phyloP scores from a whole-genome alignment of 176 grass and related monocot genomes.

The Ananas comosus region DNA sequence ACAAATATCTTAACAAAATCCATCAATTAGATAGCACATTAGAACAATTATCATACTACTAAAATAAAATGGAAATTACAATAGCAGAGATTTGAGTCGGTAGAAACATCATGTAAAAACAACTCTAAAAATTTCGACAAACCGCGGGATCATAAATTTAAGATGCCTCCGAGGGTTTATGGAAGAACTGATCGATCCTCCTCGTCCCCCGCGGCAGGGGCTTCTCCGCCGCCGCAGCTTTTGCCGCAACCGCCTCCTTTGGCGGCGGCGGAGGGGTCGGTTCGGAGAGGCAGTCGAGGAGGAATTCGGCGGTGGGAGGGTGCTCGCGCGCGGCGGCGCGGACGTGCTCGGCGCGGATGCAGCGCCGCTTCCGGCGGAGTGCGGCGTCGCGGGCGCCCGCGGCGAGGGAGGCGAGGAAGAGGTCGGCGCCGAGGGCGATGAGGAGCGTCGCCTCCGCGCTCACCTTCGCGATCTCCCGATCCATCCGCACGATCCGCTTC shows the following conservation, averaged over 20 bases:
- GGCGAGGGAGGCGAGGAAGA: slow-evolving; percentile 56
- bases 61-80: too few relatives aligned
- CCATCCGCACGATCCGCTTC: slow-evolving; percentile 77
- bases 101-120: too few relatives aligned
- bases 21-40: too few relatives aligned
- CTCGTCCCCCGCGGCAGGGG: slow-evolving; percentile 61
- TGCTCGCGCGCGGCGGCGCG: slow-evolving; percentile 47
- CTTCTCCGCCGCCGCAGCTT: slow-evolving; percentile 13
- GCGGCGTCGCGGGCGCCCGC: slow-evolving; percentile 34
- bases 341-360: slow-evolving; percentile 45
- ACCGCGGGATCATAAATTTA: not conserved
- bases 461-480: slow-evolving; percentile 74
- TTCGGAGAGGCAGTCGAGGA: slow-evolving; percentile 61
- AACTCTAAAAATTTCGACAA: not conserved
- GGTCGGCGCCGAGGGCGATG: slow-evolving; percentile 63
- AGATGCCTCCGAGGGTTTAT: slow-evolving; percentile 32
- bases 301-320: slow-evolving; percentile 61
- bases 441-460: slow-evolving; percentile 60
- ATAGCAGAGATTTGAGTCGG: too few relatives aligned
- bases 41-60: too few relatives aligned
- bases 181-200: slow-evolving; percentile 76
- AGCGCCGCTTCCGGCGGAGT: slow-evolving; percentile 23
- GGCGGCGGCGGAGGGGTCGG: slow-evolving; percentile 13
- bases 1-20: too few relatives aligned
- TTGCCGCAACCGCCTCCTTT: not conserved